Base-by-base conservation (phyloP, 1,284 basidiomycete species). In the Chalciporus sp. region DNA sequence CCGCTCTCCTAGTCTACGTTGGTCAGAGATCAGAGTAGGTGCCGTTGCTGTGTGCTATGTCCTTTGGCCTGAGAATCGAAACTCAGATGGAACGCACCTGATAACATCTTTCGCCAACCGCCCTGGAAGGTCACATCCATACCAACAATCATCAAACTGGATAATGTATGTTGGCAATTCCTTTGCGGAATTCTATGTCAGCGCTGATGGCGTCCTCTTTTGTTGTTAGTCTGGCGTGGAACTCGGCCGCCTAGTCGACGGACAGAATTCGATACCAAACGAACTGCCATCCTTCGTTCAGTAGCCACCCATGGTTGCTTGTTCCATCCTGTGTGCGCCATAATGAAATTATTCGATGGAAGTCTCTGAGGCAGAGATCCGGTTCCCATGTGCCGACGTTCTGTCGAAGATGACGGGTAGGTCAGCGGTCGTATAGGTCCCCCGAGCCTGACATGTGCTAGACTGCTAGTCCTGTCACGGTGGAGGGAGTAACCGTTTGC, bases 91-190 rank as follows among this genome's bases (percentile, higher is more conserved):
- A 89, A 82, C 67, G 67, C 75, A 2, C 71, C 78, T 7, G 72
- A 78, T 19, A 90, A 91, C 62, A 63, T 76, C 4, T 90, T 84
- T 63, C 83, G 90, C 54, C 75, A 75, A 43, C 78, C 78, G 16
- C 84, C 83, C 27, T 93, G 87, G 85, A 79, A 82, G 9, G 70
- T 94, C 47, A 67, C 71, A 28, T 74, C 73, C 29, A 76, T 94
- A 20, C 92, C 92, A 14, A 93, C 92, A 10, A 84, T 94, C 56
- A 74, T 94, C 52, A 81, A 81, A 60, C 53, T 86, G n/a, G 71
- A 78, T 63, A 75, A 88, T 60, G 92, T 91, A 65, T 63, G 88
- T 78, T 19, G 14, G 14, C 35, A 27, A 10, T 50, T 37, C 47
- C 45, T 52, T 50, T 51, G 53, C 29, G 17, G 47, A 17, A 40